These are phyloP conservation scores for Hydnomerulius pinastri DNA, from an alignment of 768 basidiomycete genomes.

Conservation along the genomic window DNA sequence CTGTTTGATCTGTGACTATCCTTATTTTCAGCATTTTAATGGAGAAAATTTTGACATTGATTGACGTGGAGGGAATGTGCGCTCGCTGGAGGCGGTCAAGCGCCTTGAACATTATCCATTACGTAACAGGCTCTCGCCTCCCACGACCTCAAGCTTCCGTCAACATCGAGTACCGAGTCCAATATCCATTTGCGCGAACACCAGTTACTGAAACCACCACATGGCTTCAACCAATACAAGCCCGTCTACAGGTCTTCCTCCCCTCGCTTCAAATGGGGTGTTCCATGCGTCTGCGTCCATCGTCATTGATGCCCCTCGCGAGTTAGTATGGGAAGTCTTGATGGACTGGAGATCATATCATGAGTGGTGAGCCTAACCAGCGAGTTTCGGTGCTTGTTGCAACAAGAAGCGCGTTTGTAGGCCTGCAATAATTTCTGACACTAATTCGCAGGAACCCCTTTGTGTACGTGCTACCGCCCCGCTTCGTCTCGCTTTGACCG, in stretches of 20 bases:
- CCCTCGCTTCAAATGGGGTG: conserved; percentile 42
- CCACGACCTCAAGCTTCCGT: no score
- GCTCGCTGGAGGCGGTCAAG: no score
- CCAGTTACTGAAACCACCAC: background rate
- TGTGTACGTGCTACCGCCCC: conserved; percentile 43
- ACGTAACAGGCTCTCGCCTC: no score
- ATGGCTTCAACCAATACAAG: background rate
- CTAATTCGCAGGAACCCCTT: conserved; percentile 61
- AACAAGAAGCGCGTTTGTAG: background rate
- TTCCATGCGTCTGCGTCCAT: conserved; percentile 48
- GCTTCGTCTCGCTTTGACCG: background rate
- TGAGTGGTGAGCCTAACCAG: conserved; percentile 50
- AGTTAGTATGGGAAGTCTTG: conserved; percentile 62
- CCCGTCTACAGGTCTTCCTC: conserved; percentile 41
- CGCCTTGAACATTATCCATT: no score
- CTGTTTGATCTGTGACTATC: no score
- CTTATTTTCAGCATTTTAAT: no score
- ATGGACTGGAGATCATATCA: conserved; percentile 62
- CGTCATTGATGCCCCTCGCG: conserved; percentile 60
- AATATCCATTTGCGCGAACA: no score
- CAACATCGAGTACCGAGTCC: no score
- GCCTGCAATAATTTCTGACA: conserved; percentile 1
- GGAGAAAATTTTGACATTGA: no score
- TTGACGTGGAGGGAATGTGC: no score
- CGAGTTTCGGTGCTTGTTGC: no score